Evolutionary conservation across 768 basidiomycete species (phyloP).

Genomic region (Auricularia sp.): DNA sequence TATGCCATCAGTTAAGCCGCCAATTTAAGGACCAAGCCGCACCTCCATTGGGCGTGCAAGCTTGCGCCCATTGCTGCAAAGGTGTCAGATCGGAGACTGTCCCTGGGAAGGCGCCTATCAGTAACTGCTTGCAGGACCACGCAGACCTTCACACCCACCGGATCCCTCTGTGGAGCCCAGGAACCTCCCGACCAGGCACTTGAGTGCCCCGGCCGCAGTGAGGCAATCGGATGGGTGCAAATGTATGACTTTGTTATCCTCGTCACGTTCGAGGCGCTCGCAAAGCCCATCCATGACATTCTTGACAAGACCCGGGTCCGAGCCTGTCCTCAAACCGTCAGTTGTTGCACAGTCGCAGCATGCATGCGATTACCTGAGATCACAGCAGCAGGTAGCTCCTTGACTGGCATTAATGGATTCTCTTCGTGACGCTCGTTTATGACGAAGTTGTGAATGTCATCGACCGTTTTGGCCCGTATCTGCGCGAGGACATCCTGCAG

Average conservation of each 20-base stretch:
- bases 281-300: slow-evolving; percentile 38
- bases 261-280: slow-evolving; percentile 14
- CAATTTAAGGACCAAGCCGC: slow-evolving; percentile 8
- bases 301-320: slow-evolving; percentile 36
- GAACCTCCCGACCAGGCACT: slow-evolving; percentile 43
- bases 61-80: slow-evolving; percentile 50
- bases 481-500: slow-evolving; percentile 34
- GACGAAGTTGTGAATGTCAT: slow-evolving; percentile 34
- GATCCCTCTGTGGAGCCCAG: slow-evolving; percentile 25
- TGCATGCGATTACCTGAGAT: slow-evolving; percentile 36
- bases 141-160: slow-evolving; percentile 6
- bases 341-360: not conserved
- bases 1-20: not conserved
- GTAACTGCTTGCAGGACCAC: not conserved
- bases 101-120: slow-evolving; percentile 20
- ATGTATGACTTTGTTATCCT: slow-evolving; percentile 27
- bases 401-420: slow-evolving; percentile 46
- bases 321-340: not conserved
- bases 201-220: slow-evolving; percentile 45
- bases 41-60: slow-evolving; percentile 30
- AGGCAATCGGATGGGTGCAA: slow-evolving; percentile 49
- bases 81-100: slow-evolving; percentile 52
- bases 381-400: slow-evolving; percentile 50
- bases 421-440: slow-evolving; percentile 32
- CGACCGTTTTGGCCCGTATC: slow-evolving; percentile 40